Conservation (phyloP, 2,329 filamentous ascomycete species). For the Venturia nashicola region DNA sequence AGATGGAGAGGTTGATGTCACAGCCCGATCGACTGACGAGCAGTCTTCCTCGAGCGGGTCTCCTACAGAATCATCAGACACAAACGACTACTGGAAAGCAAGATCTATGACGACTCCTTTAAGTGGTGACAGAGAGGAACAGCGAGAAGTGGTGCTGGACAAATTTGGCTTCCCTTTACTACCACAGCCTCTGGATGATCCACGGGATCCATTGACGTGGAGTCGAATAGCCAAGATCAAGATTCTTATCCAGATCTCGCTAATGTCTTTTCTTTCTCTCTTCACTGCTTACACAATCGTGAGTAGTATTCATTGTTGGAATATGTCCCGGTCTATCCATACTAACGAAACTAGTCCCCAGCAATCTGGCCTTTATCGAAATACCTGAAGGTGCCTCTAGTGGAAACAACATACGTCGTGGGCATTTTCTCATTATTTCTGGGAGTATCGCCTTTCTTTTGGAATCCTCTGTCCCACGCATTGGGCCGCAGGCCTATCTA, state of each 20-base stretch:
- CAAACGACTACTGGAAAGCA: background rate
- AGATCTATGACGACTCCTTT: background rate
- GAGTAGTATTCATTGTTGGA: background rate
- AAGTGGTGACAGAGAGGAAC: background rate
- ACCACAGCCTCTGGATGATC: slow-evolving; percentile 7
- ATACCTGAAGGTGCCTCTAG: slow-evolving; percentile 5
- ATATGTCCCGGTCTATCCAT: background rate
- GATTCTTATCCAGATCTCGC: slow-evolving; percentile 8
- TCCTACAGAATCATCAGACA: background rate
- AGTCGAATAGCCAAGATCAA: background rate
- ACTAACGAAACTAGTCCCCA: slow-evolving; percentile 1
- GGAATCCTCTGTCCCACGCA: slow-evolving; percentile 9
- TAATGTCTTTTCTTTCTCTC: slow-evolving; percentile 7
- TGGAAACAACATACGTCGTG: slow-evolving; percentile 6
- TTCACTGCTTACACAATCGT: slow-evolving; percentile 7
- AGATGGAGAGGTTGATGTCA: slow-evolving; percentile 5
- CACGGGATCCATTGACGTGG: slow-evolving; percentile 7
- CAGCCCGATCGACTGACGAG: background rate
- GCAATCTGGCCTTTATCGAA: slow-evolving; percentile 8
- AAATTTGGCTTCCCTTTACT: slow-evolving; percentile 2
- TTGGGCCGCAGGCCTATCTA: slow-evolving; percentile 10
- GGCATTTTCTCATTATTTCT: background rate
- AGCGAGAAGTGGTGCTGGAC: background rate
- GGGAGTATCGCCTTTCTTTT: slow-evolving; percentile 10
- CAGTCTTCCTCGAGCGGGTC: background rate